Evolutionary conservation across 176 grass and related monocot species (phyloP), one percentile per base, ranked within the genome.

Genomic region (Carex pumila): DNA sequence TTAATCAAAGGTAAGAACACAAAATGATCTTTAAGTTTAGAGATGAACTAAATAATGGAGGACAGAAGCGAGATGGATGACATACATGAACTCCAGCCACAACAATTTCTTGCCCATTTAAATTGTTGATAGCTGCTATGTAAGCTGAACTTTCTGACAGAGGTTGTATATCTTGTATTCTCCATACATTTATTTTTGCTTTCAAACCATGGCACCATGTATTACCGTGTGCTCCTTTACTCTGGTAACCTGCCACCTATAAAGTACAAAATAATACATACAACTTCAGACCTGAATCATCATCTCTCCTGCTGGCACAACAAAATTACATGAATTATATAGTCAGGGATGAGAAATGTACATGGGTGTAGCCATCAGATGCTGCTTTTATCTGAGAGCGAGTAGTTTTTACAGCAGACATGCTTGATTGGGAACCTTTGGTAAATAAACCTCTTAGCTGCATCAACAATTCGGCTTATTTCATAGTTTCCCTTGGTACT

Each of bases 141-240:
- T 37, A 82, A 17, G 77, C 65, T 82, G 53, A 12, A 59, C 79
- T 15, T 39, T 80, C 58, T 68, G 64, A 73, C 61, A 69, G 47
- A 11, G 69, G 7, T 63, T 61, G 19, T 39, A 32, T 36, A 59
- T 87, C 59, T 30, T 19, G 10, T 70, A 58, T 61, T 52, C 3
- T 56, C 79, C 55, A 87, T n/a, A 87, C 7, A 82, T 70, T 73
- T 52, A 82, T 87, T 83, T 64, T 81, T 53, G 85, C 85, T 64
- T 65, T 54, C 18, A 81, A 56, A 62, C 79, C 85, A 19, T 83
- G 71, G 66, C 81, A 87, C 32, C 15, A 5, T 58, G 55, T 17
- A 6, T 17, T 5, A 58, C 55, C 55, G 3, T 58, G 4, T 58
- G 5, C 55, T 58, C 55, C 55, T 58, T 58, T 58, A 17, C 55